Percentiles rank a stretch among this genome's conserved stretches.
These are phyloP conservation scores for Xylariales sp. DNA, from an alignment of 2,329 filamentous ascomycete species.

Conservation along the genomic window DNA sequence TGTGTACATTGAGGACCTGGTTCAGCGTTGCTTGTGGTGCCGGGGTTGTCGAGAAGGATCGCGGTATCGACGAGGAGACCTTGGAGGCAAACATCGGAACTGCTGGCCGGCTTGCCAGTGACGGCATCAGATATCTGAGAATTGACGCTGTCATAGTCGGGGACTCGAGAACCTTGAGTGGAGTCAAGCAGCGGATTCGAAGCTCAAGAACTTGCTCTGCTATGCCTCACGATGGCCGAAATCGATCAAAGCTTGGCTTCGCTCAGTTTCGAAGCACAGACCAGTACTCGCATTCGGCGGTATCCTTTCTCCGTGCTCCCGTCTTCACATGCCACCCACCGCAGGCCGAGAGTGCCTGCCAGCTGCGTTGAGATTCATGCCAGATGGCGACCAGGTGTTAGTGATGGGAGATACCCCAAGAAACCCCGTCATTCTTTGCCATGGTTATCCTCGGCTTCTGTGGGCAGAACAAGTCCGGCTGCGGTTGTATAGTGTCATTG, in stretches of 20 bases:
- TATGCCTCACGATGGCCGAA: too few species aligned
- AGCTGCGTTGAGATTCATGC: too few species aligned
- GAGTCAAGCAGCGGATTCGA: too few species aligned
- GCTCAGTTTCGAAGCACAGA: constrained; percentile 2
- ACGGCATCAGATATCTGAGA: constrained; percentile 25
- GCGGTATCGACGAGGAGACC: constrained; percentile 10
- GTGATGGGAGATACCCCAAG: too few species aligned
- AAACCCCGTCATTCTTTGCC: neutral
- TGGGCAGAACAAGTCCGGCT: constrained; percentile 2
- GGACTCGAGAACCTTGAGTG: neutral
- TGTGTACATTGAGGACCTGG: constrained; percentile 63
- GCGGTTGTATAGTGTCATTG: constrained; percentile 4
- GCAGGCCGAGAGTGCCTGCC: too few species aligned
- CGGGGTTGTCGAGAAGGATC: constrained; percentile 55
- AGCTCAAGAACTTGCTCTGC: too few species aligned
- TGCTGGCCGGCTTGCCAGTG: constrained; percentile 25
- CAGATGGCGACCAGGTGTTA: too few species aligned
- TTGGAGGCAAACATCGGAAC: constrained; percentile 21
- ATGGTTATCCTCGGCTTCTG: constrained; percentile 21
- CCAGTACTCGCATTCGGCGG: constrained; percentile 4
- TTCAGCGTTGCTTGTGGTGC: constrained; percentile 61
- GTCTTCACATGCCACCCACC: neutral
- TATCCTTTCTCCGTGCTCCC: constrained; percentile 3
- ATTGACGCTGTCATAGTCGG: constrained; percentile 25
- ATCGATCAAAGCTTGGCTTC: neutral